phyloP scores from a whole-genome alignment of 768 basidiomycete genomes.

The Leccinum subgranulosum region DNA sequence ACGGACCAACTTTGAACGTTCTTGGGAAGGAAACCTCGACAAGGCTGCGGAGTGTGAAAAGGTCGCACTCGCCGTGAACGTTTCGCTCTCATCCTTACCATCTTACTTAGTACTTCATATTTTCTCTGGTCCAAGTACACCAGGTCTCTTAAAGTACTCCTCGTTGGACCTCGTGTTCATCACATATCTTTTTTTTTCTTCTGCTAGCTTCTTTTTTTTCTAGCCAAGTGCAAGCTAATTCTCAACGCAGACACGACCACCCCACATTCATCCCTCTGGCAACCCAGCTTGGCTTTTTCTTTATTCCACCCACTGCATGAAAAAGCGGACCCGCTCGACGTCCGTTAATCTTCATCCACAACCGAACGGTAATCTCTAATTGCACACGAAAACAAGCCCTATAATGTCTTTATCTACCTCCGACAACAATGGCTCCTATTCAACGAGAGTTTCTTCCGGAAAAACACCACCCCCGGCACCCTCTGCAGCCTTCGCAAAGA shows the following conservation, averaged over 20 bases:
- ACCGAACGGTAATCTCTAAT: constrained; percentile 76
- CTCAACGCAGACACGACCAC: constrained; percentile 28
- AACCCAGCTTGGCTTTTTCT: constrained; percentile 14
- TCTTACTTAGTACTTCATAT: constrained; percentile 38
- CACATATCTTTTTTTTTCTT: constrained; percentile 26
- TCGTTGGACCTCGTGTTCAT: constrained; percentile 29
- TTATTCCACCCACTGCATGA: constrained; percentile 29
- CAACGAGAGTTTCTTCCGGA: constrained; percentile 77
- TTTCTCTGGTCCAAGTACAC: constrained; percentile 34
- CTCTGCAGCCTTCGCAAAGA: constrained; percentile 85
- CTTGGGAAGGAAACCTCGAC: constrained; percentile 24
- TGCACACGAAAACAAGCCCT: constrained; percentile 49
- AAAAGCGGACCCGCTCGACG: constrained; percentile 25
- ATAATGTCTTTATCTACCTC: constrained; percentile 91
- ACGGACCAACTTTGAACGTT: not conserved
- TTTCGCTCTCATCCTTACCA: constrained; percentile 34
- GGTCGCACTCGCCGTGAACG: constrained; percentile 13
- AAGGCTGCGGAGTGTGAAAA: constrained; percentile 35
- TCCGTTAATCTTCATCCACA: constrained; percentile 36
- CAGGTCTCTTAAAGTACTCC: constrained; percentile 33
- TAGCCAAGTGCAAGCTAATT: constrained; percentile 33
- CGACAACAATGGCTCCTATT: constrained; percentile 79
- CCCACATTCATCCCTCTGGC: constrained; percentile 16
- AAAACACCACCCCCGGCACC: constrained; percentile 90
- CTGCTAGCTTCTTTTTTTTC: constrained; percentile 5